Evolutionary conservation across 345 rosid genomes (phyloP), one percentile per base, ranked within the genome.

Genomic region (Excoecaria cochinchinensis): DNA sequence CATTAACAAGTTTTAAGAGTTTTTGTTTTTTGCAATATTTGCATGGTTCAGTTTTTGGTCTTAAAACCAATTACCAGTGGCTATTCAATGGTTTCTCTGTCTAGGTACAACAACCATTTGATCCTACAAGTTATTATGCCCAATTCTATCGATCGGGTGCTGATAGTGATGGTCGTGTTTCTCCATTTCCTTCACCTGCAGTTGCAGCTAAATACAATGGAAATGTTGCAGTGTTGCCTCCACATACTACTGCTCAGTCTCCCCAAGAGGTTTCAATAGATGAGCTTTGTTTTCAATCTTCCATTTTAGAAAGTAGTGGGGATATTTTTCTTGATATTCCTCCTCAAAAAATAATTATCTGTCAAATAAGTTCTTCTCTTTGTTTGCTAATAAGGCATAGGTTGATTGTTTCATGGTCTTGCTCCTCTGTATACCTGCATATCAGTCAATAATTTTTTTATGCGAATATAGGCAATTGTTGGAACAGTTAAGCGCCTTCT

Each of bases 121-220:
- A 94, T 87, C 87, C 96, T 73, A 74, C 94, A 24, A 86, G 86
- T 80, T 92, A 86, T 81, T 88, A 89, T 83, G 91, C 94, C 64
- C 97, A 94, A 66, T 87, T 86, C 85, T 94, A 92, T 78, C 93
- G 86, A 69, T 44, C 96, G 8, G 85, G 86, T 79, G 79, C 87
- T 67, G 97, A 94, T 36, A 77, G 81, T 71, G 95, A 90, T 64
- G 97, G 97, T 65, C 90, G 91, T 47, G 81, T 92, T 85, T 94
- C 97, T 72, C 95, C 98, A 8, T 92, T 92, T 74, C 77, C 89
- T 79, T 67, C 90, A 38, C 74, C 90, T 81, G 95, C 89, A 81
- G 86, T 84, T 85, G 88, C 92, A 48, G 72, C 92, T 62, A 94
- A 92, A 80, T 92, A 87, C 83, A 91, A 91, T 79, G 97, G 94